Percentiles rank a stretch among this genome's conserved stretches.
Evolutionary conservation across 2,329 filamentous ascomycete genomes (phyloP).

Genomic region (Tolypocladium endophyticum): DNA sequence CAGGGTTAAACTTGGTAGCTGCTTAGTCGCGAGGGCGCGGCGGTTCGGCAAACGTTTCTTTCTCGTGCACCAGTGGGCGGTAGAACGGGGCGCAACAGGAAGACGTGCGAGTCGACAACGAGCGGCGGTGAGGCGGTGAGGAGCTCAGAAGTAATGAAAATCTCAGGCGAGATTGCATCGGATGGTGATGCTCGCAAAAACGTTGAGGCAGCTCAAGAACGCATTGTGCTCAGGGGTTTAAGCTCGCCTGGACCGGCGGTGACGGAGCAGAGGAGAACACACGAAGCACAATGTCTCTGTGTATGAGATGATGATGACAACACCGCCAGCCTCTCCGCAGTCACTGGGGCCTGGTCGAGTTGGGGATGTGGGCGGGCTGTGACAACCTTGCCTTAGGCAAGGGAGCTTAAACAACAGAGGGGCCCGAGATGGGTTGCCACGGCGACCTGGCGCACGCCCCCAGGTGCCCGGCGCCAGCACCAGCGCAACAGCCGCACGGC

Average conservation of each 20-base stretch:
- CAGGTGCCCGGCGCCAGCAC: not conserved
- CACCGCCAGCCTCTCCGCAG: not conserved
- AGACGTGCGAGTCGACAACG: not conserved
- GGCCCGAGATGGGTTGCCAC: slow-evolving; percentile 7
- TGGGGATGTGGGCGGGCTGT: not conserved
- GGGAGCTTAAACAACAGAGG: slow-evolving; percentile 10
- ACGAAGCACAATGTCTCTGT: not conserved
- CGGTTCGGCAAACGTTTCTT: not conserved
- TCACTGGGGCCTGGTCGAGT: not conserved
- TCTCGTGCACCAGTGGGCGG: not conserved
- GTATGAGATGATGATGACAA: not conserved
- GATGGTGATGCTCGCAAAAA: not conserved
- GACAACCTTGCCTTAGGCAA: not conserved
- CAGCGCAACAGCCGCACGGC: not conserved
- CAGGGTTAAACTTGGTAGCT: not conserved
- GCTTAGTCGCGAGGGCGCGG: not conserved
- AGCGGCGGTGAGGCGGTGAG: not conserved
- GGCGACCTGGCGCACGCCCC: not conserved
- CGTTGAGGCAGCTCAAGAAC: not conserved
- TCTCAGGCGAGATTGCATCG: not conserved
- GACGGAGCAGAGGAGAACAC: not conserved
- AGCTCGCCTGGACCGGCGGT: not conserved
- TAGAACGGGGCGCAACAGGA: not conserved
- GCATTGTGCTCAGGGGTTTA: not conserved
- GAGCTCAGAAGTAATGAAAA: not conserved